These are phyloP conservation scores for barley (Hordeum vulgare) DNA, from an alignment of 176 grass and related monocot species.

Conservation along the genomic window MorexV3_pseudomolecules_assembly NC_058520.1:535561126-535561625, in stretches of 20 bases:
- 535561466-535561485: too few relatives aligned
- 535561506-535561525: slow-evolving; percentile 6
- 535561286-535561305: slow-evolving; percentile 32
- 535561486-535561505: too few relatives aligned
- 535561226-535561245: slow-evolving; percentile 73
- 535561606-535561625: background rate
- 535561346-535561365: background rate
- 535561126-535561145: background rate
- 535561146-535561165: background rate
- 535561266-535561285: slow-evolving; percentile 73
- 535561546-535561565: background rate
- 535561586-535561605: slow-evolving; percentile 11
- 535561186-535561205: background rate
- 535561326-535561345: background rate
- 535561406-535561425: background rate
- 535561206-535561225: slow-evolving; percentile 40
- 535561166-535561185: slow-evolving; percentile 14
- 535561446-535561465: too few relatives aligned
- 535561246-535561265: slow-evolving; percentile 95
- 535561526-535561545: background rate
- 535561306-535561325: slow-evolving; percentile 2
- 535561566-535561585: background rate
- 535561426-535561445: background rate
- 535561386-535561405: background rate
- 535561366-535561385: background rate